phyloP scores from a whole-genome alignment of 129 eudicot species.

The Flaveria bidentis region DNA sequence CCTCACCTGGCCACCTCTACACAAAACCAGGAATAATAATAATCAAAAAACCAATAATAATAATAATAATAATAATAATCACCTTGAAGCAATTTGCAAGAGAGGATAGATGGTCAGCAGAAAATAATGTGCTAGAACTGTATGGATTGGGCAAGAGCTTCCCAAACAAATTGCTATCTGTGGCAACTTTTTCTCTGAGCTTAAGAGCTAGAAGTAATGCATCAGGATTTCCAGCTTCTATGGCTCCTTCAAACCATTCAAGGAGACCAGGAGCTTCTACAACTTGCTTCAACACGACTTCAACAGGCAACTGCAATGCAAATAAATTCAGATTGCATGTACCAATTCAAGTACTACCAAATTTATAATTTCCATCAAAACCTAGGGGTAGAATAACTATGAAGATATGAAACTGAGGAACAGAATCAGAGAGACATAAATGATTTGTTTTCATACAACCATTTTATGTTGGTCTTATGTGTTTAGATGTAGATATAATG shows the following conservation, averaged over 20 bases:
- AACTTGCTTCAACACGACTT: conserved; percentile 57
- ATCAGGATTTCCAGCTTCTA: conserved; percentile 84
- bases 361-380: not conserved
- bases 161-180: conserved; percentile 55
- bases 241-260: conserved; percentile 91
- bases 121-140: conserved; percentile 53
- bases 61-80: not conserved
- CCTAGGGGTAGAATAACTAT: not conserved
- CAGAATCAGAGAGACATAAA: not conserved
- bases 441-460: not conserved
- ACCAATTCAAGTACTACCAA: not conserved
- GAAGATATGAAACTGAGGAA: conserved; percentile 4
- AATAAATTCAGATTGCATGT: not conserved
- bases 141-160: conserved; percentile 78
- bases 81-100: conserved; percentile 88
- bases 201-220: conserved; percentile 86
- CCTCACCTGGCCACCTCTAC: not conserved
- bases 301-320: conserved; percentile 70
- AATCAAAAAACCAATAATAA: conserved; percentile 29
- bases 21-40: not conserved
- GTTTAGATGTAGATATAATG: not conserved
- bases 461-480: not conserved
- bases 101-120: conserved; percentile 60
- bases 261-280: conserved; percentile 79
- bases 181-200: conserved; percentile 55